Percentiles rank a stretch among this genome's conserved stretches.
Conservation (phyloP, 495 filamentous ascomycete genomes). For the Penicillium argentinense region DNA sequence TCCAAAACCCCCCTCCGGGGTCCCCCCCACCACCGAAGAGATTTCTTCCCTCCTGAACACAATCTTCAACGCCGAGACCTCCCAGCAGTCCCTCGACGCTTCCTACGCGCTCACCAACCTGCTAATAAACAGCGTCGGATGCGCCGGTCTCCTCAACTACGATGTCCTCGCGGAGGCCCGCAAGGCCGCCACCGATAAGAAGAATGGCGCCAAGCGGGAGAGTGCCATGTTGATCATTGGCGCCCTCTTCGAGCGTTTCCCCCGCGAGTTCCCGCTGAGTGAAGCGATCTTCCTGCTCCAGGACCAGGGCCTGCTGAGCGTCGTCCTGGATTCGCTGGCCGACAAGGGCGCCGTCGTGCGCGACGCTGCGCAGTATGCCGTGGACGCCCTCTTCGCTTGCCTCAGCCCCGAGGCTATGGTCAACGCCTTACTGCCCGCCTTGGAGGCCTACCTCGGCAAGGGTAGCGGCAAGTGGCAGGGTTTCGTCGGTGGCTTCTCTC, state of each 20-base stretch:
- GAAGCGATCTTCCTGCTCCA: conserved; percentile 80
- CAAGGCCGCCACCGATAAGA: conserved; percentile 93
- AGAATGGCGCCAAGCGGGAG: conserved; percentile 80
- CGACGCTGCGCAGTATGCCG: conserved; percentile 89
- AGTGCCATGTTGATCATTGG: conserved; percentile 94
- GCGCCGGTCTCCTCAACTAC: conserved; percentile 71
- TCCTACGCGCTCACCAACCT: conserved; percentile 80
- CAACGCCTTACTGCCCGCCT: conserved; percentile 70
- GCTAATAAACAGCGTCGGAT: conserved; percentile 74
- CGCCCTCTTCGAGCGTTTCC: conserved; percentile 87
- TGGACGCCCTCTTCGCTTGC: conserved; percentile 81
- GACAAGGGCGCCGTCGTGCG: conserved; percentile 88
- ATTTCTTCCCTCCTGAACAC: conserved; percentile 68
- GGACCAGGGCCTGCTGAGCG: conserved; percentile 68
- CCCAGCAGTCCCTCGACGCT: conserved; percentile 82
- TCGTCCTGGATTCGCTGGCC: conserved; percentile 80
- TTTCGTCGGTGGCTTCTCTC: conserved; percentile 75
- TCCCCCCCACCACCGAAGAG: conserved; percentile 69
- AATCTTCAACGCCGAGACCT: conserved; percentile 78
- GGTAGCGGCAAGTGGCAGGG: conserved; percentile 94
- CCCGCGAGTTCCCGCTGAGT: conserved; percentile 70
- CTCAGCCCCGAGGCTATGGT: conserved; percentile 80
- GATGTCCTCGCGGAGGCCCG: conserved; percentile 67
- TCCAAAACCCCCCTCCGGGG: conserved; percentile 50
- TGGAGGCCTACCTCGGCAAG: conserved; percentile 73